Evolutionary conservation across 768 basidiomycete species (phyloP).

Genomic region (Tulasnella sp.): DNA sequence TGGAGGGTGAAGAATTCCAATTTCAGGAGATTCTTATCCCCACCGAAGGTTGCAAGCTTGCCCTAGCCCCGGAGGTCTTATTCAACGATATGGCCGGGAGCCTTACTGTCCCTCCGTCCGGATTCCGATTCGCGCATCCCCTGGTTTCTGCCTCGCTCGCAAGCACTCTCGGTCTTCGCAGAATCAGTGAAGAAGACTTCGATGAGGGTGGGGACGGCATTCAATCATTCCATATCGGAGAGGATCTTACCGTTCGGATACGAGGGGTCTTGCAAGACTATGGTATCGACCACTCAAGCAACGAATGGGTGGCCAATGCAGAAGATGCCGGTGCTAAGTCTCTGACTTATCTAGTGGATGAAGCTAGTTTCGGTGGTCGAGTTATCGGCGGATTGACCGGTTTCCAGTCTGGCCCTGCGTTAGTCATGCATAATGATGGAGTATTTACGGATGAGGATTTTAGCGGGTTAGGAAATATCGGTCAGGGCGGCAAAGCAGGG

Average conservation of each 20-base stretch:
- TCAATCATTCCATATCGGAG: no score
- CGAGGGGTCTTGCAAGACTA: no score
- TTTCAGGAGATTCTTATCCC: background rate
- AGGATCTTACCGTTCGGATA: no score
- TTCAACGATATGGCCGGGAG: background rate
- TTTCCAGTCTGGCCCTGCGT: no score
- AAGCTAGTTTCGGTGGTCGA: no score
- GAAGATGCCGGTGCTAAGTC: no score
- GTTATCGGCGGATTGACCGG: no score
- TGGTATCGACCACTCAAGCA: no score
- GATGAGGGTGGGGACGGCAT: background rate
- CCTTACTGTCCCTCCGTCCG: background rate
- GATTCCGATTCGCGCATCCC: slow-evolving; percentile 7
- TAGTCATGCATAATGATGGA: no score
- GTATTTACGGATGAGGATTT: slow-evolving; percentile 6
- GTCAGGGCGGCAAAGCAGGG: background rate
- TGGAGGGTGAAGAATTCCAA: background rate
- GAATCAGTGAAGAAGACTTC: background rate
- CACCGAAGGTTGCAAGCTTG: background rate
- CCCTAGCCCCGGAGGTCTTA: background rate
- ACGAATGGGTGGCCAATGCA: no score
- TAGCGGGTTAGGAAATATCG: background rate
- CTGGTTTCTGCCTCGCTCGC: background rate
- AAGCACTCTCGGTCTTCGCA: background rate
- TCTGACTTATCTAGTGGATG: no score